These are phyloP conservation scores for Paramecium tetraurelia DNA, from an alignment of 73 alveolate species.

Conservation along the genomic window DNA sequence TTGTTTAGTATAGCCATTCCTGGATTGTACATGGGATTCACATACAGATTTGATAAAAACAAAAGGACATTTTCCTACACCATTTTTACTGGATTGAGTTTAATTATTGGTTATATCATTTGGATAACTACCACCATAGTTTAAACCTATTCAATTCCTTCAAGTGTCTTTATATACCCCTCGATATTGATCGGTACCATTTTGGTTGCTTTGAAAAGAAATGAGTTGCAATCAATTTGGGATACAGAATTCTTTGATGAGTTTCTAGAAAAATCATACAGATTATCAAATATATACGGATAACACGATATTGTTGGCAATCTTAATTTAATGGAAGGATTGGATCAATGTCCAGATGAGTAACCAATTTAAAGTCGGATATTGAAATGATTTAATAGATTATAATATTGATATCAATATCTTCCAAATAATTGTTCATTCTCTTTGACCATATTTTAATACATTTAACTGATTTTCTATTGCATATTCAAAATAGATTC, in stretches of 20 bases:
- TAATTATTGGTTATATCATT: background rate
- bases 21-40: background rate
- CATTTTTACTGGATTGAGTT: background rate
- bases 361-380: background rate
- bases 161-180: background rate
- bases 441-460: background rate
- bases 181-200: background rate
- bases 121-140: background rate
- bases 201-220: background rate
- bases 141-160: background rate
- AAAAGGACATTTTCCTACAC: background rate
- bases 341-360: constrained; percentile 4
- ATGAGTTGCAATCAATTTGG: background rate
- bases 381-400: background rate
- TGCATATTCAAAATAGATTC: background rate
- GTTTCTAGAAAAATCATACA: background rate
- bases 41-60: constrained; percentile 35
- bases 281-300: background rate
- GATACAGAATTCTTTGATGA: constrained; percentile 29
- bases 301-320: background rate
- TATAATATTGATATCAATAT: background rate
- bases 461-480: background rate
- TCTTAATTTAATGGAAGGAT: background rate
- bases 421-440: background rate
- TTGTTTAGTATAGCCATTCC: constrained; percentile 33